Base-by-base conservation (phyloP, 164 flowering plant genomes). In the Tetrastigma voinierianum region DNA sequence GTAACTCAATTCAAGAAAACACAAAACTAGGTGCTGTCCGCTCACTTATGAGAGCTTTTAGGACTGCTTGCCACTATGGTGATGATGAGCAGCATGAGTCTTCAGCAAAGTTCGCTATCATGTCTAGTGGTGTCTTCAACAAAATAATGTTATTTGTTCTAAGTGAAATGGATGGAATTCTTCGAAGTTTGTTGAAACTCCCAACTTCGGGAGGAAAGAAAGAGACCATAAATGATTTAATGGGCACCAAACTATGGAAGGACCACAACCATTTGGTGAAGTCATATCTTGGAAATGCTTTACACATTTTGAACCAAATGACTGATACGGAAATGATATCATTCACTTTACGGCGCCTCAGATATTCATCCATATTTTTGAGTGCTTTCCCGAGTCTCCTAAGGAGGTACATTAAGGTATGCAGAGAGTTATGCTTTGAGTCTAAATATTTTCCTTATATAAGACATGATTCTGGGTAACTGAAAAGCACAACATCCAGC, bases 281-380 rank as follows among this genome's bases (percentile, higher is more conserved):
- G 82, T 90, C 99, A 32, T 92, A 92, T 77, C 93, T 95, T 71
- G 99, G 93, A 55, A 95, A 95, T 82, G 75, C 96, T 10, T 79
- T 95, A 25, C 98, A 95, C 70, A 83, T 90, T 40, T 64, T 95
- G 80, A 90, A 90, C 70, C 97, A 93, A 76, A 95, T 95, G 99
- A 95, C 99, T 5, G 98, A 95, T 68, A 70, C 85, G 2, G 81
- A 87, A 67, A 90, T 90, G 98, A 89, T 95, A 46, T 78, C 93
- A 11, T 95, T 89, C 71, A 90, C 96, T 32, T 69, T 93, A 72
- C 71, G 86, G 57, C 87, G 93, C 23, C 89, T 95, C 61, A 87
- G 79, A 71, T 81, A 70, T 70, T 92, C 99, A 21, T 80, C 88
- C 25, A 19, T 95, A 24, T 85, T 95, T 73, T 77, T 95, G 84